Evolutionary conservation across 2,329 filamentous ascomycete species (phyloP).

Genomic region (Paraphaeosphaeria sporulosa): DNA sequence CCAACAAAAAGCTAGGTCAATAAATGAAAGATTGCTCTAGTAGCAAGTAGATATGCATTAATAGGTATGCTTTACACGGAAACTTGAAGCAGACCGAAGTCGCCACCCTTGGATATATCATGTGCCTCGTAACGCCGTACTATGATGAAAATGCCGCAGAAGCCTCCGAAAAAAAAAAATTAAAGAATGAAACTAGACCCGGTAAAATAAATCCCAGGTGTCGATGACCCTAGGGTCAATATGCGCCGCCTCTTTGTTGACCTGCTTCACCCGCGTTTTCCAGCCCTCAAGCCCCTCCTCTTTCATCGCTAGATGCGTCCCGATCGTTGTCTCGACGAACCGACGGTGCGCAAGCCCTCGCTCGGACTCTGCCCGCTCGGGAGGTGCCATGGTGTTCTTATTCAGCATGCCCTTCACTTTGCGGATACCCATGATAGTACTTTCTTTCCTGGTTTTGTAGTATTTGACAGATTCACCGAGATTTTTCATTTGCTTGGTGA

Average conservation of each 20-base stretch:
- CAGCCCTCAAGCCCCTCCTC: not conserved
- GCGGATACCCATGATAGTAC: conserved; percentile 5
- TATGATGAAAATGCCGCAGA: not conserved
- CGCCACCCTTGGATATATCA: not conserved
- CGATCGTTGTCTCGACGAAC: not conserved
- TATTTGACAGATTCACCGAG: not conserved
- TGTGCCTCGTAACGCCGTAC: not conserved
- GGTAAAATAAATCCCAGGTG: not conserved
- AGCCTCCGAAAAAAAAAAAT: not conserved
- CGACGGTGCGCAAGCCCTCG: not conserved
- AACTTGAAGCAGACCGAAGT: not conserved
- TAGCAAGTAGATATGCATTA: not conserved
- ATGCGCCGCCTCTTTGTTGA: not conserved
- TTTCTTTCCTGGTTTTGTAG: not conserved
- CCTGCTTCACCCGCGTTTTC: not conserved
- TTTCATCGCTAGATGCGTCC: conserved; percentile 1
- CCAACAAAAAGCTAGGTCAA: not conserved
- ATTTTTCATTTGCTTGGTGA: not conserved
- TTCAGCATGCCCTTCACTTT: conserved; percentile 12
- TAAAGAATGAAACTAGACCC: not conserved
- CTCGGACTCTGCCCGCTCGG: not conserved
- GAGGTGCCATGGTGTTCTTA: not conserved
- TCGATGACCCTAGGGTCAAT: not conserved
- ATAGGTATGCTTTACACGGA: not conserved
- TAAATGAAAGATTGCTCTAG: not conserved